Conservation (phyloP, 116 monocot species). For the Thalassia testudinum region DNA sequence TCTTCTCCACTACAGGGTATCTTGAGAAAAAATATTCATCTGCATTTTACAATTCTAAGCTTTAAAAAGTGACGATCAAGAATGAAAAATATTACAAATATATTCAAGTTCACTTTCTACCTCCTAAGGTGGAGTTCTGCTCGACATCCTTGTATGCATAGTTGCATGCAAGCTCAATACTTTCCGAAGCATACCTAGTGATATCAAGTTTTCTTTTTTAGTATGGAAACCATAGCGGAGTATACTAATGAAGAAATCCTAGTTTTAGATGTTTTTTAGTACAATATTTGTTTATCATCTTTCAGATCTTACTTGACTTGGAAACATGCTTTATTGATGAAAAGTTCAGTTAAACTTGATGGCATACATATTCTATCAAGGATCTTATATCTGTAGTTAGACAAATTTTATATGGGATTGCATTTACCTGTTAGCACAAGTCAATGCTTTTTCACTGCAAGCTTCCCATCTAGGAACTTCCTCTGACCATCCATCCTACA, state of each 20-base stretch:
- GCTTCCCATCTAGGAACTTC: slow-evolving; percentile 37
- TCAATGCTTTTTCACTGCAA: slow-evolving; percentile 13
- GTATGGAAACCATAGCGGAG: neutral
- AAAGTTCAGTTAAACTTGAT: too few species aligned
- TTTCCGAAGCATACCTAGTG: slow-evolving; percentile 59
- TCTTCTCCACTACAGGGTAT: slow-evolving; percentile 50
- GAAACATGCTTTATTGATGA: too few species aligned
- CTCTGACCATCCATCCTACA: slow-evolving; percentile 32
- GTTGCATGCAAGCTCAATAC: slow-evolving; percentile 33
- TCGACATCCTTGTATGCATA: slow-evolving; percentile 80
- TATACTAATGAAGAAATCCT: too few species aligned
- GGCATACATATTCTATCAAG: too few species aligned
- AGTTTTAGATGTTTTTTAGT: too few species aligned
- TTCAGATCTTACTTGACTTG: too few species aligned
- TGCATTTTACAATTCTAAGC: slow-evolving; percentile 5
- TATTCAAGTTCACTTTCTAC: slow-evolving; percentile 14
- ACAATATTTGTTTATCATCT: too few species aligned
- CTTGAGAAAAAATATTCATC: slow-evolving; percentile 70
- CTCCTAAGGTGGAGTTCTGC: slow-evolving; percentile 34
- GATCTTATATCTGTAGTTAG: too few species aligned
- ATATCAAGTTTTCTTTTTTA: neutral
- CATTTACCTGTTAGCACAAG: slow-evolving; percentile 42
- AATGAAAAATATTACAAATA: too few species aligned
- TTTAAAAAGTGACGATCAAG: too few species aligned
- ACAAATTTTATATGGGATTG: too few species aligned